phyloP scores from a whole-genome alignment of 768 basidiomycete species.

The Trametes cinnabarina region DNA sequence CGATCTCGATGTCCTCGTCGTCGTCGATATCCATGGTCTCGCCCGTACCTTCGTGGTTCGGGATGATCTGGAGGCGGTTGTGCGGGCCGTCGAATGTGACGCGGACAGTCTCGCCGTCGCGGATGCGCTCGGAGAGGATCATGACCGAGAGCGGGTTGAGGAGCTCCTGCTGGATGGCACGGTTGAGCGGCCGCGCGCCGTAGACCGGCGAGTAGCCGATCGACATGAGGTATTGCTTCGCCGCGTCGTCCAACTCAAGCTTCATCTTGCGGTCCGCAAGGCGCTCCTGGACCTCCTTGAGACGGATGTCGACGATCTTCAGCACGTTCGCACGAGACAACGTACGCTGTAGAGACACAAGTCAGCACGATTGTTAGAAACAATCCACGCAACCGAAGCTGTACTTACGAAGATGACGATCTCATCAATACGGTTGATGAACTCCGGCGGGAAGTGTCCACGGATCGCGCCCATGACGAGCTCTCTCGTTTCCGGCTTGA shows the following conservation, averaged over 20 bases:
- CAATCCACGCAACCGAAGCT: background rate
- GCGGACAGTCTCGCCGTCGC: conserved; percentile 74
- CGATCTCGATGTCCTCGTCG: conserved; percentile 60
- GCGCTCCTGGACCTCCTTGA: conserved; percentile 82
- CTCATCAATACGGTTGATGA: conserved; percentile 87
- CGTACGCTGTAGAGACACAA: conserved; percentile 52
- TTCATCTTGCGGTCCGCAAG: conserved; percentile 78
- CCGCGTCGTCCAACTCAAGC: conserved; percentile 70
- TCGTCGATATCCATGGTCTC: conserved; percentile 62
- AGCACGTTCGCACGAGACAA: conserved; percentile 75
- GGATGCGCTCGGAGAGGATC: conserved; percentile 78
- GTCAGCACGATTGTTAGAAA: conserved; percentile 32
- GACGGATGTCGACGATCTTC: conserved; percentile 85
- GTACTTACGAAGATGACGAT: conserved; percentile 66
- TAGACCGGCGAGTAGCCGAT: conserved; percentile 80
- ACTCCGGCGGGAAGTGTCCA: conserved; percentile 88
- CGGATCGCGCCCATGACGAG: conserved; percentile 81
- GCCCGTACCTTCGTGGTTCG: conserved; percentile 71
- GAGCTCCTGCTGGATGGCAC: conserved; percentile 88
- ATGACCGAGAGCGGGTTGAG: conserved; percentile 86
- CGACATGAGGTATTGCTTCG: conserved; percentile 73
- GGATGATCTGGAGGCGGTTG: conserved; percentile 73
- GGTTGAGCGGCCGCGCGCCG: conserved; percentile 89
- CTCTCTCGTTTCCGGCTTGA: conserved; percentile 55
- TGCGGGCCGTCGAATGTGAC: conserved; percentile 79